These are phyloP conservation scores for Colletotrichum tanaceti DNA, from an alignment of 2,329 filamentous ascomycete species.

Conservation along the genomic window DNA sequence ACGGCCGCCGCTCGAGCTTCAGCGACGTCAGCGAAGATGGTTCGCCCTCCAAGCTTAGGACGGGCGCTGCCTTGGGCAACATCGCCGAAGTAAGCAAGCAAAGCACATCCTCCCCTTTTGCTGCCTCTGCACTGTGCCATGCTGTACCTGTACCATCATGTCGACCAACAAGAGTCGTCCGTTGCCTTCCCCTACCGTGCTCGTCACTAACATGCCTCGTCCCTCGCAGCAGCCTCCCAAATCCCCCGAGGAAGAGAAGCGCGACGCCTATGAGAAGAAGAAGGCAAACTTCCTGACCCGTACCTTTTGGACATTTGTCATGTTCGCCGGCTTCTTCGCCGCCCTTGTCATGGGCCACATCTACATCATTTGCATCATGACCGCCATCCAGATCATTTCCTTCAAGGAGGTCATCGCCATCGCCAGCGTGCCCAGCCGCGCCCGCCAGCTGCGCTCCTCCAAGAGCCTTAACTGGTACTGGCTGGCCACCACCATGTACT, in stretches of 20 bases:
- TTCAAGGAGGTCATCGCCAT: conserved; percentile 99
- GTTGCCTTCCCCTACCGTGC: background rate
- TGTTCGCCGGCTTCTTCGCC: conserved; percentile 93
- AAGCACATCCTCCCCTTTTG: too few species aligned
- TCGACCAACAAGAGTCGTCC: background rate
- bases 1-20: conserved; percentile 76
- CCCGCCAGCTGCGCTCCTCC: conserved; percentile 90
- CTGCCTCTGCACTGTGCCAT: background rate
- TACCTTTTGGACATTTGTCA: conserved; percentile 97
- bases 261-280: conserved; percentile 93
- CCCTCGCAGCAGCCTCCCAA: conserved; percentile 54
- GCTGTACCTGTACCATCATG: background rate
- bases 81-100: conserved; percentile 52
- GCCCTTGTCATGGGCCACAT: conserved; percentile 96
- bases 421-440: conserved; percentile 90
- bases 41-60: conserved; percentile 49
- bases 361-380: conserved; percentile 94
- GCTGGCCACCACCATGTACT: conserved; percentile 99
- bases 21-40: conserved; percentile 75
- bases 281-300: conserved; percentile 97
- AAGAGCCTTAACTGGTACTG: conserved; percentile 99
- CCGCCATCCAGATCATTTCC: conserved; percentile 92
- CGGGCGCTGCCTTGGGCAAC: conserved; percentile 48
- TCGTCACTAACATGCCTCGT: conserved; percentile 10
- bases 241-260: conserved; percentile 53